Evolutionary conservation across 2,329 filamentous ascomycete species (phyloP).

Genomic region (Fusarium praegraminearum): DNA sequence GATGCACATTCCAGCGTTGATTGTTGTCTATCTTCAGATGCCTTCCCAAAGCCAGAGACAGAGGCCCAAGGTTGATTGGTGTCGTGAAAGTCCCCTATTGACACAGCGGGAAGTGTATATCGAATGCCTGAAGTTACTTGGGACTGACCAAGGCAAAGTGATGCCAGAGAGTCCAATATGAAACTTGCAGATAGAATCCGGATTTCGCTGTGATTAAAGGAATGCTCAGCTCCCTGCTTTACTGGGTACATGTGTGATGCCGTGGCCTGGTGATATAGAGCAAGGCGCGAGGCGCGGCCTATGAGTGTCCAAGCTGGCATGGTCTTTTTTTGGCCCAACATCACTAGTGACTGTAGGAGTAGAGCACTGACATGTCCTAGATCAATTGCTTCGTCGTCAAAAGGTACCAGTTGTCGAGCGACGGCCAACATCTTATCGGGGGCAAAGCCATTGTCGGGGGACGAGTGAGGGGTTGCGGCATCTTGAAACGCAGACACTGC

Average conservation of each 20-base stretch:
- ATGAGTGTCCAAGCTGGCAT: conserved; percentile 73
- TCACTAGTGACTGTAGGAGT: conserved; percentile 70
- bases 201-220: conserved; percentile 29
- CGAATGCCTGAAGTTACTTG: conserved; percentile 41
- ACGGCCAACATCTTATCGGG: conserved; percentile 61
- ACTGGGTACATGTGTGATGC: conserved; percentile 38
- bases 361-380: conserved; percentile 55
- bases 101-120: conserved; percentile 33
- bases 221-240: conserved; percentile 26
- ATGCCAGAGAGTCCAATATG: conserved; percentile 70
- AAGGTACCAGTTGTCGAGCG: conserved; percentile 62
- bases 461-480: conserved; percentile 41
- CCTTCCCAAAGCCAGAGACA: conserved; percentile 36
- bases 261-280: conserved; percentile 49
- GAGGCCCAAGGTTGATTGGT: conserved; percentile 41
- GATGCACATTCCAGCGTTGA: conserved; percentile 43
- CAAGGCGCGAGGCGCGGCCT: conserved; percentile 68
- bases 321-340: conserved; percentile 69
- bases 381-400: conserved; percentile 61
- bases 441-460: conserved; percentile 6
- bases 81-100: conserved; percentile 21
- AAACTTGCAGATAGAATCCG: conserved; percentile 66
- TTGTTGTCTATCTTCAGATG: conserved; percentile 4
- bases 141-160: conserved; percentile 60
- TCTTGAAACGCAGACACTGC: conserved; percentile 69